A percentile compares a stretch with the other conserved stretches of the same genome.
These are phyloP conservation scores for Obelidium mucronatum DNA, from an alignment of 192 early-diverging fungal species.

Conservation along the genomic window DNA sequence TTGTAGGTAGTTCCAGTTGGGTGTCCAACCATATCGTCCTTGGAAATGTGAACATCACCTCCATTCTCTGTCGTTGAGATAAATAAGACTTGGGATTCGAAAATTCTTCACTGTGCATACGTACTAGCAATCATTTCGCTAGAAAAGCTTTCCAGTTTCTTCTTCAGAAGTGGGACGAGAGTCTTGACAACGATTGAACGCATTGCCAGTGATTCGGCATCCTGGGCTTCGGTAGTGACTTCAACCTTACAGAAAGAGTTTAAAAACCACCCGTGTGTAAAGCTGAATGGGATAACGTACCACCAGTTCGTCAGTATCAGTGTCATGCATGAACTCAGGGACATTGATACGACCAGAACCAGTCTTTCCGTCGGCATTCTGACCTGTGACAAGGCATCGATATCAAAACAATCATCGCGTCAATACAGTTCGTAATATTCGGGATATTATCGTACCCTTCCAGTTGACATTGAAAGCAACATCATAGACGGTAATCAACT, in stretches of 20 bases:
- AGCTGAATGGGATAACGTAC: too few species aligned
- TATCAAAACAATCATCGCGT: too few species aligned
- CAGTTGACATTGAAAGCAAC: slow-evolving; percentile 80
- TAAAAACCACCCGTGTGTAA: neutral
- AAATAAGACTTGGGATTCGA: neutral
- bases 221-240: slow-evolving; percentile 65
- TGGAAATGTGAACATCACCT: slow-evolving; percentile 83
- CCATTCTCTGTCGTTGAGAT: slow-evolving; percentile 64
- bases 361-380: slow-evolving; percentile 56
- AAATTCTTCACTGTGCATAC: neutral
- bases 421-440: too few species aligned
- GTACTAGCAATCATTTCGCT: slow-evolving; percentile 76
- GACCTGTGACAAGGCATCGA: slow-evolving; percentile 34
- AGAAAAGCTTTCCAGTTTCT: slow-evolving; percentile 70
- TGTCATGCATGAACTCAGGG: slow-evolving; percentile 93
- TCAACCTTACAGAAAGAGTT: slow-evolving; percentile 61
- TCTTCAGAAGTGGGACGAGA: slow-evolving; percentile 67
- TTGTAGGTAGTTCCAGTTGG: slow-evolving; percentile 52
- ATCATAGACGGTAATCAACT: slow-evolving; percentile 94
- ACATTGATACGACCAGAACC: slow-evolving; percentile 80
- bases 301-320: slow-evolving; percentile 80
- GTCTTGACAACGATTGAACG: slow-evolving; percentile 74
- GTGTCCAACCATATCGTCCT: slow-evolving; percentile 64
- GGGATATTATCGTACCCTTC: too few species aligned
- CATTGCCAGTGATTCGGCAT: slow-evolving; percentile 58